Evolutionary conservation across 495 filamentous ascomycete genomes (phyloP).

Genomic region (Beverwykella pulmonaria): DNA sequence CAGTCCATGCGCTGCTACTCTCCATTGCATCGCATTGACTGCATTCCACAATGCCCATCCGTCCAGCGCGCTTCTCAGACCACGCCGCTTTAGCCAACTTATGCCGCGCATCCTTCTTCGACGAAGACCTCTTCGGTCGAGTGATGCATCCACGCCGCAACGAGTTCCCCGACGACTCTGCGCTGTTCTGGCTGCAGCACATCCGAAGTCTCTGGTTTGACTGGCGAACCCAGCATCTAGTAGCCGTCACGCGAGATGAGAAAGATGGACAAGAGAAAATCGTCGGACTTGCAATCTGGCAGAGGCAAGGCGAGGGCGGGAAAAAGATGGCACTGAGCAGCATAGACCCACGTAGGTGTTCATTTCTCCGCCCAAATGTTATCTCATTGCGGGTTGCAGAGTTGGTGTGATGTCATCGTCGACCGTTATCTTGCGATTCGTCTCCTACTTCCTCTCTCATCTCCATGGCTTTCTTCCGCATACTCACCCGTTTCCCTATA

Average conservation of each 20-base stretch:
- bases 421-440: neutral
- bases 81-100: slow-evolving; percentile 1
- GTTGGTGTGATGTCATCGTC: neutral
- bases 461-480: neutral
- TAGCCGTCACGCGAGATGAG: slow-evolving; percentile 13
- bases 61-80: slow-evolving; percentile 21
- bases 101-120: slow-evolving; percentile 17
- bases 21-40: neutral
- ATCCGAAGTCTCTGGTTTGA: slow-evolving; percentile 23
- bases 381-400: neutral
- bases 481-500: neutral
- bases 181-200: slow-evolving; percentile 5
- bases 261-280: slow-evolving; percentile 21
- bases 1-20: no score
- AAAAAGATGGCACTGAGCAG: slow-evolving; percentile 13
- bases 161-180: slow-evolving; percentile 24
- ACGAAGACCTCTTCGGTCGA: slow-evolving; percentile 32
- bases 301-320: slow-evolving; percentile 17
- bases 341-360: slow-evolving; percentile 27
- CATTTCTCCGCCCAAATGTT: neutral
- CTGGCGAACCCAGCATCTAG: slow-evolving; percentile 5
- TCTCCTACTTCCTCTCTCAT: neutral
- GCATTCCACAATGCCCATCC: slow-evolving; percentile 24
- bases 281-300: slow-evolving; percentile 27
- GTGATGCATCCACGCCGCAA: slow-evolving; percentile 31